Conservation (phyloP, 1,284 basidiomycete species). For the Coniferiporia sulphurascens region DNA sequence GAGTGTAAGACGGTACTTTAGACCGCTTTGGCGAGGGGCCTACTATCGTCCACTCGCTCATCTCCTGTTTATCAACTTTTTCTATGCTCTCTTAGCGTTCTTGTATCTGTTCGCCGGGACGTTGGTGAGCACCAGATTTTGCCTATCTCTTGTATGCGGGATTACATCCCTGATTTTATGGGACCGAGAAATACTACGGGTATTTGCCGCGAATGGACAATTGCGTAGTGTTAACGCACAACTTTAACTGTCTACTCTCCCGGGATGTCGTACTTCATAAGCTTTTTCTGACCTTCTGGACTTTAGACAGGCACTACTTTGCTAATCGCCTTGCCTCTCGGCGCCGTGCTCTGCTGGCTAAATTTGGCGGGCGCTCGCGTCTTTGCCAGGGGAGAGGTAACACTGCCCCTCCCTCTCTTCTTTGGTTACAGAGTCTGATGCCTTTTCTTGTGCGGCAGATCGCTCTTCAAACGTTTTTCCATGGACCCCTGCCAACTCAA, state of each 20-base stretch:
- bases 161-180: background rate
- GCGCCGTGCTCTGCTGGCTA: slow-evolving; percentile 70
- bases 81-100: slow-evolving; percentile 67
- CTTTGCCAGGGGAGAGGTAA: slow-evolving; percentile 66
- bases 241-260: background rate
- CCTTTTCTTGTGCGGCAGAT: slow-evolving; percentile 37
- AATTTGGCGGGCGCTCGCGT: slow-evolving; percentile 64
- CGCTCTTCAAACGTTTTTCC: slow-evolving; percentile 62
- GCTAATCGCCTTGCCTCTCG: slow-evolving; percentile 70
- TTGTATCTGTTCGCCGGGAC: slow-evolving; percentile 74
- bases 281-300: background rate
- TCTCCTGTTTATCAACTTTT: slow-evolving; percentile 67
- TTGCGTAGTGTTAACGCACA: background rate
- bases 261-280: background rate
- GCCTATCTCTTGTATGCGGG: too few relatives aligned
- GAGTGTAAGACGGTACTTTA: slow-evolving; percentile 53
- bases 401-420: slow-evolving; percentile 1
- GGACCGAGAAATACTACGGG: too few relatives aligned
- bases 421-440: background rate
- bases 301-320: slow-evolving; percentile 67
- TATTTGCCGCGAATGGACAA: background rate
- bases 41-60: slow-evolving; percentile 66
- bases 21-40: slow-evolving; percentile 45
- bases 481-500: slow-evolving; percentile 56
- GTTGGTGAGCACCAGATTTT: slow-evolving; percentile 44